A percentile compares a stretch with the other conserved stretches of the same genome.
Conservation (phyloP, 106 monocot genomes). For the Dactylorhiza incarnata region DNA sequence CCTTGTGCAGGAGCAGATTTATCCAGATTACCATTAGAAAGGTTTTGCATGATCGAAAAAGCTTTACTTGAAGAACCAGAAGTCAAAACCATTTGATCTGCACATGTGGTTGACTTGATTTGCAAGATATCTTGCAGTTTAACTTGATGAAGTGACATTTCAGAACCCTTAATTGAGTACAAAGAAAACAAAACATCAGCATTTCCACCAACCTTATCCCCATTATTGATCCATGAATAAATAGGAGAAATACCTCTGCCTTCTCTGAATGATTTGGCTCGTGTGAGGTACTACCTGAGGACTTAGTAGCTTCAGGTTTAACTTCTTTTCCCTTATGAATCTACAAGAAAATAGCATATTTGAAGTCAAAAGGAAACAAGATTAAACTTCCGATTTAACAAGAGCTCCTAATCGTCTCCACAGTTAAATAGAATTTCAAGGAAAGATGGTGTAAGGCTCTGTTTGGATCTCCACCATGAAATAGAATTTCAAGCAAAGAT, state of each 20-base stretch:
- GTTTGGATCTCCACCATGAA: too few species aligned
- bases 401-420: too few species aligned
- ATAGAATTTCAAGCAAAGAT: not conserved
- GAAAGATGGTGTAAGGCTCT: too few species aligned
- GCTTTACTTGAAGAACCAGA: conserved; percentile 46
- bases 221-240: not conserved
- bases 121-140: conserved; percentile 1
- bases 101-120: not conserved
- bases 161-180: not conserved
- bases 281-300: not conserved
- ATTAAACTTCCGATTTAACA: too few species aligned
- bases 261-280: not conserved
- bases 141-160: not conserved
- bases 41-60: conserved; percentile 31
- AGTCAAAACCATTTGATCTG: conserved; percentile 29
- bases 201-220: not conserved
- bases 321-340: not conserved
- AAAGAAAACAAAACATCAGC: not conserved
- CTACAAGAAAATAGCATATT: conserved; percentile 1
- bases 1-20: conserved; percentile 12
- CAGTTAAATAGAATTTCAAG: too few species aligned
- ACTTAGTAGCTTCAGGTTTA: not conserved
- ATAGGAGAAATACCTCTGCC: not conserved
- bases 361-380: not conserved
- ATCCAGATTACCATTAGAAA: conserved; percentile 47